phyloP scores from a whole-genome alignment of 2,329 filamentous ascomycete species.

The Aspergillus sp. region DNA sequence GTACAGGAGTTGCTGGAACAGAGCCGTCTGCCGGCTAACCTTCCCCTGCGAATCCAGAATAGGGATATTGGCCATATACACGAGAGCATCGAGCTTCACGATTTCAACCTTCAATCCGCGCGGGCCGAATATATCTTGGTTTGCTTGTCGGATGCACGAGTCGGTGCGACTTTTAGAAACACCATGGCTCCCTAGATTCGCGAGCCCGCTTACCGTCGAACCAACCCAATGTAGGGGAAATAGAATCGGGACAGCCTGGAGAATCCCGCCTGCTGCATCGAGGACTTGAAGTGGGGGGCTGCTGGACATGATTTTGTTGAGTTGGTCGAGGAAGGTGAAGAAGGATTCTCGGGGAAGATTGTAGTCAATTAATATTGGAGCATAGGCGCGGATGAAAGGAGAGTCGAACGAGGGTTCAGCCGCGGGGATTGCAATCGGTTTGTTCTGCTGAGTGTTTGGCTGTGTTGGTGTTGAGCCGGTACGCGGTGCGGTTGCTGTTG shows the following conservation, averaged over 20 bases:
- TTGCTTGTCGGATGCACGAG: background rate
- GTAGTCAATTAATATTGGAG: background rate
- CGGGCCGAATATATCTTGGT: background rate
- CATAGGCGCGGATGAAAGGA: background rate
- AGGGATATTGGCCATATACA: constrained; percentile 18
- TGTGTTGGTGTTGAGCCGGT: background rate
- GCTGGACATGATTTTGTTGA: constrained; percentile 17
- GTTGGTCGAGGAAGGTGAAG: constrained; percentile 18
- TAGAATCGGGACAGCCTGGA: constrained; percentile 17
- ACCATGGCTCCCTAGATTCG: constrained; percentile 13
- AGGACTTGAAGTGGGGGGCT: constrained; percentile 21
- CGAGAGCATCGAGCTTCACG: constrained; percentile 19
- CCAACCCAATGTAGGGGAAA: constrained; percentile 19
- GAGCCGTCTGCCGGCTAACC: constrained; percentile 11
- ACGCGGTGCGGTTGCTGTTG: background rate
- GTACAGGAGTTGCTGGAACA: constrained; percentile 8
- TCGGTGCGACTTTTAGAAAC: constrained; percentile 14
- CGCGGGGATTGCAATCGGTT: background rate
- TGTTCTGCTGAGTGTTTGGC: background rate
- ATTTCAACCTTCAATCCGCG: background rate
- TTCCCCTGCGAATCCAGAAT: constrained; percentile 17
- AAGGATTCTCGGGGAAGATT: constrained; percentile 1
- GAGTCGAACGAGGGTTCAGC: background rate
- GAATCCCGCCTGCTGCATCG: constrained; percentile 18
- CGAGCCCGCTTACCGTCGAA: constrained; percentile 13